Conservation (phyloP, 1,284 basidiomycete genomes). For the Tranzscheliella williamsii region DNA sequence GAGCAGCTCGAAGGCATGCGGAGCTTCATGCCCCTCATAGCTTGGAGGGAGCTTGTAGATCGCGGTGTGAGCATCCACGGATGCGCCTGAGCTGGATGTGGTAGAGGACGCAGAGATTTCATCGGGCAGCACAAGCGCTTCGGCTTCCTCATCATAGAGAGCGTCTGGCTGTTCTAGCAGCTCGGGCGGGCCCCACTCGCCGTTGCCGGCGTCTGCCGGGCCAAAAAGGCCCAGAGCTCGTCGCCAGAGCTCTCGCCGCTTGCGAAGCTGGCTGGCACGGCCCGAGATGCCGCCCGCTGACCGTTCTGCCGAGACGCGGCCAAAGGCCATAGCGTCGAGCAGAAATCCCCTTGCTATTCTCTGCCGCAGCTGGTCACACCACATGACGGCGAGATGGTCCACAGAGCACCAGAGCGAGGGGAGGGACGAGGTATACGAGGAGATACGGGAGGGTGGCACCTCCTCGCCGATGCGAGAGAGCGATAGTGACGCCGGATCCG, state of each 20-base stretch:
- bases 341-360: slow-evolving; percentile 68
- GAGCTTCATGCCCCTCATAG: not conserved
- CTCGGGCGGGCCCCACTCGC: slow-evolving; percentile 14
- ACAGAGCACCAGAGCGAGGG: slow-evolving; percentile 92
- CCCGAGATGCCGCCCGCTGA: slow-evolving; percentile 10
- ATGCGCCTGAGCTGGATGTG: slow-evolving; percentile 6
- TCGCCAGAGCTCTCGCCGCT: slow-evolving; percentile 46
- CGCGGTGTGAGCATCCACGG: not conserved
- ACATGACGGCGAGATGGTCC: slow-evolving; percentile 94
- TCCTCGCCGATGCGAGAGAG: slow-evolving; percentile 33
- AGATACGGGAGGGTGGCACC: slow-evolving; percentile 60
- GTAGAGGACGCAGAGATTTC: slow-evolving; percentile 3
- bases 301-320: slow-evolving; percentile 22
- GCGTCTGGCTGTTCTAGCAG: slow-evolving; percentile 1
- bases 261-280: slow-evolving; percentile 8
- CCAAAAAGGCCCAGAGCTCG: slow-evolving; percentile 32
- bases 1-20: slow-evolving; percentile 41
- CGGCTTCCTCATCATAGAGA: slow-evolving; percentile 12
- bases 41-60: not conserved
- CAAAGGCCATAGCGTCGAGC: slow-evolving; percentile 39
- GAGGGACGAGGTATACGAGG: slow-evolving; percentile 76
- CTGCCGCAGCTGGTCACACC: slow-evolving; percentile 97
- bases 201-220: slow-evolving; percentile 21
- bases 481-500: slow-evolving; percentile 81
- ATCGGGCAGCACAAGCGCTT: slow-evolving; percentile 10